Evolutionary conservation across 2,329 filamentous ascomycete genomes (phyloP).

Genomic region (Hirsutella rhossiliensis): DNA sequence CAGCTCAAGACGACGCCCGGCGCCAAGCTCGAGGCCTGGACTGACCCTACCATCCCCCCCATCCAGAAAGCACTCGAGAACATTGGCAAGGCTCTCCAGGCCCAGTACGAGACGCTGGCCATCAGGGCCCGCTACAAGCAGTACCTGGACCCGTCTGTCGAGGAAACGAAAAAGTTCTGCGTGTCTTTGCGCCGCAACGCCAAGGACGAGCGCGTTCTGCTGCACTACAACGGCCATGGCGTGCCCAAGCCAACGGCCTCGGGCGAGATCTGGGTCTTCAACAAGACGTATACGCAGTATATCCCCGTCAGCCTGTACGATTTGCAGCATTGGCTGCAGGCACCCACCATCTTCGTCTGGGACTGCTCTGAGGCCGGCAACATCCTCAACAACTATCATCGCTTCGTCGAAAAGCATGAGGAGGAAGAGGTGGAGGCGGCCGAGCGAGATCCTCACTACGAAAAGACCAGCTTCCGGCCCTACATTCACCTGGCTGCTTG

Average conservation of each 20-base stretch:
- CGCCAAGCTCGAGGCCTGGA: constrained; percentile 92
- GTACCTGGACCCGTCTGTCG: constrained; percentile 88
- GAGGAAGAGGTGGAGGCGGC: constrained; percentile 70
- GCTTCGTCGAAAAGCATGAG: constrained; percentile 90
- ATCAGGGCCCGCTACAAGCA: constrained; percentile 96
- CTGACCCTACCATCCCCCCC: constrained; percentile 73
- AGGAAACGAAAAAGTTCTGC: constrained; percentile 95
- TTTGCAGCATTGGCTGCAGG: constrained; percentile 88
- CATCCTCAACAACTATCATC: constrained; percentile 88
- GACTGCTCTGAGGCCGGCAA: constrained; percentile 95
- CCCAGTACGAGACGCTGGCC: constrained; percentile 91
- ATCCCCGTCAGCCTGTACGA: constrained; percentile 95
- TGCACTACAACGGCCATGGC: constrained; percentile 97
- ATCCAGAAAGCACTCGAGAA: constrained; percentile 80
- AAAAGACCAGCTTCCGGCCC: constrained; percentile 57
- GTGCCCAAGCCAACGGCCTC: constrained; percentile 92
- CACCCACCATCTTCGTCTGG: constrained; percentile 93
- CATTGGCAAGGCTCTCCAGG: constrained; percentile 91
- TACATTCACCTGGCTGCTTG: constrained; percentile 90
- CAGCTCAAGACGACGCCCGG: constrained; percentile 91
- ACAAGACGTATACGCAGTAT: constrained; percentile 97
- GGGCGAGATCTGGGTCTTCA: constrained; percentile 98
- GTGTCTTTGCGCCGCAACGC: constrained; percentile 81
- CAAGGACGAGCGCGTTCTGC: constrained; percentile 90
- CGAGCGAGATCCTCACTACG: constrained; percentile 69